These are phyloP conservation scores for Mucor lusitanicus DNA, from an alignment of 371 early-diverging fungal species.

Conservation along the genomic window DNA sequence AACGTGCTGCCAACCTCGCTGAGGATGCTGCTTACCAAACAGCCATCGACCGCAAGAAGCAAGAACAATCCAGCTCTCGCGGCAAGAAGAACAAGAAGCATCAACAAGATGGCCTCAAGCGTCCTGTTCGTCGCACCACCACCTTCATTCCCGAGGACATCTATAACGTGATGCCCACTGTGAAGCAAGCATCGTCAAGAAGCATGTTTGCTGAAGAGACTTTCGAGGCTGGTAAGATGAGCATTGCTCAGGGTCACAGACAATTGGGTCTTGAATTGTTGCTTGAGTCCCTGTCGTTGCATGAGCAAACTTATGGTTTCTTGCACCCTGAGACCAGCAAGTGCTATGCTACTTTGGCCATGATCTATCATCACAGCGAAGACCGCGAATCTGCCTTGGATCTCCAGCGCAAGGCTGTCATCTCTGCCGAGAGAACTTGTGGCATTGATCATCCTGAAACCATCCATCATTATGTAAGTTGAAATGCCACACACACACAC, in stretches of 20 bases:
- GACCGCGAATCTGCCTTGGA: slow-evolving; percentile 76
- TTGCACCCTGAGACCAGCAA: slow-evolving; percentile 88
- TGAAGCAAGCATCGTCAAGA: slow-evolving; percentile 73
- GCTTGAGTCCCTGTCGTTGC: slow-evolving; percentile 81
- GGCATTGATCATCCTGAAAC: slow-evolving; percentile 92
- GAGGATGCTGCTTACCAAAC: slow-evolving; percentile 37
- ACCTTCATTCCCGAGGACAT: slow-evolving; percentile 79
- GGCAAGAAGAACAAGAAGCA: slow-evolving; percentile 43
- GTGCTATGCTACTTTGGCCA: slow-evolving; percentile 85
- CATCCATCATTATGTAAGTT: slow-evolving; percentile 81
- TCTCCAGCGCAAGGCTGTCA: slow-evolving; percentile 85
- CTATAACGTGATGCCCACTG: slow-evolving; percentile 77
- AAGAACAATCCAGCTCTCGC: slow-evolving; percentile 30
- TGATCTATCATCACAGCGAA: slow-evolving; percentile 80
- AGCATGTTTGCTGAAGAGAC: slow-evolving; percentile 87
- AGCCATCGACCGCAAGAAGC: slow-evolving; percentile 36
- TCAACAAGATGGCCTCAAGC: background rate
- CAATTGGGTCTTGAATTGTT: slow-evolving; percentile 81
- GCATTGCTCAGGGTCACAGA: slow-evolving; percentile 79
- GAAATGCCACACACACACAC: background rate
- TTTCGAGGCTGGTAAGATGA: slow-evolving; percentile 84
- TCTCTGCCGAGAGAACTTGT: slow-evolving; percentile 81
- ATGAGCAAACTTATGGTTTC: slow-evolving; percentile 92
- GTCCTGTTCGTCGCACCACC: slow-evolving; percentile 31
- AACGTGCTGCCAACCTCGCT: slow-evolving; percentile 39